Base-by-base conservation (phyloP, 805 yeast species). In the Ogataea philodendri region DNA sequence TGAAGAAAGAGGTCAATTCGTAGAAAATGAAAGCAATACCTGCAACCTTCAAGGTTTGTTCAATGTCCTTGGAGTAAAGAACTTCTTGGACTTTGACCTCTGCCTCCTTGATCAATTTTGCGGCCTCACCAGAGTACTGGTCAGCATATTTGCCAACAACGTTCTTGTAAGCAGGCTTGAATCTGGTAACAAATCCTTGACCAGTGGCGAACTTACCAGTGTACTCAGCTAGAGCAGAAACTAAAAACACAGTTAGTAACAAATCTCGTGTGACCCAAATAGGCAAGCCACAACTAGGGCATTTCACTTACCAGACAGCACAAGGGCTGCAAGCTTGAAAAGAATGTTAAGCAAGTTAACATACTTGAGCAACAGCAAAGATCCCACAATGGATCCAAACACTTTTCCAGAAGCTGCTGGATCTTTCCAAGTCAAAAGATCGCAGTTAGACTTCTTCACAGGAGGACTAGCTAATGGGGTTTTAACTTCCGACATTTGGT, bases 351-450 rank as follows among this genome's bases (percentile, higher is more conserved):
- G 51, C 48, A 84, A 55, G 58, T 83, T 81, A 52, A 83, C 73
- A 32, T 67, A 72, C 60, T 82, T 84, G 51, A 82, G 54, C 22
- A 80, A 59, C 35, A 81, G 46, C 54, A 84, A 65, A 17, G 70
- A 61, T 18, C 69, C 59, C 29, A 85, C 55, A 42, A 81, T 67
- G 22, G 77, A 69, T 27, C 83, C 93, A 50, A 87, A 76, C 28
- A 82, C 77, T 55, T 80, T 78, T 44, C 83, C 96, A 33, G 96
- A 80, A 56, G 72, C 71, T 46, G 72, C 67, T 26, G 97, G 93
- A 56, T 81, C 69, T 46, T 72, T 66, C 95, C 94, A 84, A 45
- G 86, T 76, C 43, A 85, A 67, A 48, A 84, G 66, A 25, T 46
- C 38, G 18, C 21, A 24, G 21, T 55, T 35, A 15, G 52, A 46